Percentiles rank a stretch among this genome's conserved stretches.
Evolutionary conservation across 768 basidiomycete genomes (phyloP).

Genomic region (Crepidotus variabilis): DNA sequence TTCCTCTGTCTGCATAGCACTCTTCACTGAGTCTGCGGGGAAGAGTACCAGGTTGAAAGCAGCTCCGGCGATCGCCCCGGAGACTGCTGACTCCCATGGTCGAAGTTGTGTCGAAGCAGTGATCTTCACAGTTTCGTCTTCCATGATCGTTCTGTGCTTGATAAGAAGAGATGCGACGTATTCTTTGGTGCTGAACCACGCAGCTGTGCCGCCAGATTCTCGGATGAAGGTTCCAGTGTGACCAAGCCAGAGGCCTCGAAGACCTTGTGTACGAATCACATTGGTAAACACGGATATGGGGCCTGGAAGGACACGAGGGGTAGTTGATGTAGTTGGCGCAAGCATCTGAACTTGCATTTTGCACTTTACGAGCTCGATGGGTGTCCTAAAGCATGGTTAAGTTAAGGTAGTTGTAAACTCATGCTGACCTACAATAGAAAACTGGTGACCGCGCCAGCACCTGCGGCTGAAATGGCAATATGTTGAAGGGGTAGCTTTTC

Average conservation of each 20-base stretch:
- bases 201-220: conserved; percentile 81
- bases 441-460: conserved; percentile 82
- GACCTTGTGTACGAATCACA: conserved; percentile 23
- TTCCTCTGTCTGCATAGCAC: conserved; percentile 85
- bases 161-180: conserved; percentile 63
- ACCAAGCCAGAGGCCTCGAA: conserved; percentile 72
- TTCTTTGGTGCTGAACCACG: conserved; percentile 89
- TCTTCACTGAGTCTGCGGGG: conserved; percentile 90
- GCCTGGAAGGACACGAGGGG: conserved; percentile 19
- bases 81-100: conserved; percentile 73
- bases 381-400: conserved; percentile 20
- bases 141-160: conserved; percentile 24
- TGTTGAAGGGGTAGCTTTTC: conserved; percentile 62
- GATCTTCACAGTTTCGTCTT: conserved; percentile 1
- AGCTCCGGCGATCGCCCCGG: conserved; percentile 78
- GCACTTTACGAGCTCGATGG: conserved; percentile 35
- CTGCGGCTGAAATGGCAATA: conserved; percentile 77
- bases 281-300: conserved; percentile 24
- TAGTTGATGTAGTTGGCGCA: conserved; percentile 8
- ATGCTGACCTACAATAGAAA: conserved; percentile 71
- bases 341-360: conserved; percentile 35
- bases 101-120: conserved; percentile 27
- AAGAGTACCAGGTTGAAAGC: conserved; percentile 80
- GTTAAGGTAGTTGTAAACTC: not conserved
- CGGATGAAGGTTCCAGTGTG: conserved; percentile 85